phyloP scores from a whole-genome alignment of 1,284 basidiomycete genomes.

The Paramarasmius palmivorus region DNA sequence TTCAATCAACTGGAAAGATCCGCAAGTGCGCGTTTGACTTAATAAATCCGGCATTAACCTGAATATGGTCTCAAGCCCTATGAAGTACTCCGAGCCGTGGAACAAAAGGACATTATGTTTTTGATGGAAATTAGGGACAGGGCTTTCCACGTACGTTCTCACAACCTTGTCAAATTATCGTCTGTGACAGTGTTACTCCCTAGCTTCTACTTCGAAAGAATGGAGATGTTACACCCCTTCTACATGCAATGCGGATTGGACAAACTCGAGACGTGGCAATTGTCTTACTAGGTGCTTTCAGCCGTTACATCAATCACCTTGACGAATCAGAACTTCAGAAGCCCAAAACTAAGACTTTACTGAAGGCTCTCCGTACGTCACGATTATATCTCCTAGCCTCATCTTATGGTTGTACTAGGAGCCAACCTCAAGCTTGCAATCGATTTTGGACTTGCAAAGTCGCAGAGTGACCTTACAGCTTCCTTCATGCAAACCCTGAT shows the following conservation, averaged over 20 bases:
- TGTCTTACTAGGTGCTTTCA: conserved; percentile 76
- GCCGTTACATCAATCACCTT: conserved; percentile 77
- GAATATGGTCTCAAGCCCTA: conserved; percentile 51
- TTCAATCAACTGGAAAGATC: conserved; percentile 51
- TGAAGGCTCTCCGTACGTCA: conserved; percentile 72
- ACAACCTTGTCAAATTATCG: not conserved
- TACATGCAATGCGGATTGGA: conserved; percentile 82
- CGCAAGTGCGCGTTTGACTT: conserved; percentile 56
- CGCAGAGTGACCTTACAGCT: conserved; percentile 76
- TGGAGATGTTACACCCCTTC: conserved; percentile 73
- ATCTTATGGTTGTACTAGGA: conserved; percentile 39
- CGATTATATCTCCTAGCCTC: too few species aligned
- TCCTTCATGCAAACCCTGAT: conserved; percentile 82
- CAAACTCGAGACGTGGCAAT: conserved; percentile 74
- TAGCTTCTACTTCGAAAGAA: conserved; percentile 73
- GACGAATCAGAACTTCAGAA: conserved; percentile 63
- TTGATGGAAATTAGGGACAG: conserved; percentile 79
- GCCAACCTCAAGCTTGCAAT: conserved; percentile 82
- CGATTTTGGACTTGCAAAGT: conserved; percentile 74
- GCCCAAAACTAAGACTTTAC: conserved; percentile 59
- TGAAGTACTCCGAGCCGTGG: conserved; percentile 74
- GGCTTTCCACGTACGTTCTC: conserved; percentile 65
- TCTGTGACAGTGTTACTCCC: not conserved
- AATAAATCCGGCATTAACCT: too few species aligned
- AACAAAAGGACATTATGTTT: conserved; percentile 70